Evolutionary conservation across 1,284 basidiomycete species (phyloP).

Genomic region (Leccinum huronense): DNA sequence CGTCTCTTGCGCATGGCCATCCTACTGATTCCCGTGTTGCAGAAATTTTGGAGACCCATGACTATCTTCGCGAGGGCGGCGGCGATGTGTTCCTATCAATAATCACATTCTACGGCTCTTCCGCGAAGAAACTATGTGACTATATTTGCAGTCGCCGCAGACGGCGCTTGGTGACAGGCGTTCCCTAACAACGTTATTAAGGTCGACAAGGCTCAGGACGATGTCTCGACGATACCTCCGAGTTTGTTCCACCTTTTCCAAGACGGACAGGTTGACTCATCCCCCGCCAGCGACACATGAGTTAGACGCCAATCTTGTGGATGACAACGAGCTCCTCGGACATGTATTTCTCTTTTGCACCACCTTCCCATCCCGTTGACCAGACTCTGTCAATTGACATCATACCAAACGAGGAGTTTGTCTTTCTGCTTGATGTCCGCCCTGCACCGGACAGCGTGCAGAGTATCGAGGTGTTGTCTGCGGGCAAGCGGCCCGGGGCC

Average conservation of each 20-base stretch:
- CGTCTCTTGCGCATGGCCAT: slow-evolving; percentile 37
- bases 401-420: too few relatives aligned
- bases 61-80: slow-evolving; percentile 91
- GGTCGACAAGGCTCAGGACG: slow-evolving; percentile 62
- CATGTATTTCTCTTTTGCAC: too few relatives aligned
- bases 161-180: slow-evolving; percentile 53
- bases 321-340: too few relatives aligned
- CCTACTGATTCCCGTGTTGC: slow-evolving; percentile 18
- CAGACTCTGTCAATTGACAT: too few relatives aligned
- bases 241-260: slow-evolving; percentile 67
- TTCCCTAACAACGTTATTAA: slow-evolving; percentile 49
- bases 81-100: slow-evolving; percentile 65
- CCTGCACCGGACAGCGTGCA: too few relatives aligned
- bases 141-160: slow-evolving; percentile 57
- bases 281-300: too few relatives aligned
- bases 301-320: too few relatives aligned
- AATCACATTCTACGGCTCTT: slow-evolving; percentile 62
- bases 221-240: slow-evolving; percentile 90
- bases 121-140: slow-evolving; percentile 70
- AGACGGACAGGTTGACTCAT: too few relatives aligned
- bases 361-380: too few relatives aligned
- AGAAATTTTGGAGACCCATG: slow-evolving; percentile 86
- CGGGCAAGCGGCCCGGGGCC: too few relatives aligned
- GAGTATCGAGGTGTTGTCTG: too few relatives aligned
- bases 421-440: too few relatives aligned